Evolutionary conservation across 2,329 filamentous ascomycete genomes (phyloP).

Genomic region (Dothidotthia symphoricarpi): DNA sequence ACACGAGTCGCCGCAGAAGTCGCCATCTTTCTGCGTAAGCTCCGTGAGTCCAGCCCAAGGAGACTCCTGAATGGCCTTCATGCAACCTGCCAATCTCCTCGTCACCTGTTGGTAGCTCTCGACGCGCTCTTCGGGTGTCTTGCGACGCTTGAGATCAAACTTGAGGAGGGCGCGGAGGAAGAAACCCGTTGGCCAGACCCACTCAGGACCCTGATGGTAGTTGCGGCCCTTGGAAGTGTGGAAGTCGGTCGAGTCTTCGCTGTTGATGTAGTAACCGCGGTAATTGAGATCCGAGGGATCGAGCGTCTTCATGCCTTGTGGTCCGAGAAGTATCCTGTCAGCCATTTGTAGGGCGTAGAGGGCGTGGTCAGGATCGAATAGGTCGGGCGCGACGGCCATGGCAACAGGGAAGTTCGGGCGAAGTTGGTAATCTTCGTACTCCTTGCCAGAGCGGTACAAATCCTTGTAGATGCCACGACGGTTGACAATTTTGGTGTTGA

Average conservation of each 20-base stretch:
- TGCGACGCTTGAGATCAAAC: slow-evolving; percentile 77
- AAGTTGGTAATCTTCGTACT: slow-evolving; percentile 96
- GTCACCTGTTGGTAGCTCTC: slow-evolving; percentile 97
- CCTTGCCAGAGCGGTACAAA: slow-evolving; percentile 87
- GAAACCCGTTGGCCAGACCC: slow-evolving; percentile 96
- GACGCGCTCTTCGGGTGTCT: slow-evolving; percentile 64
- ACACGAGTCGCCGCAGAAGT: slow-evolving; percentile 83
- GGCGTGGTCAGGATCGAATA: slow-evolving; percentile 79
- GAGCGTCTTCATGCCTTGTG: slow-evolving; percentile 91
- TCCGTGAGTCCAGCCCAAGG: slow-evolving; percentile 90
- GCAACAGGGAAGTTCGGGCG: slow-evolving; percentile 92
- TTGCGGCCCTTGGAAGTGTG: slow-evolving; percentile 91
- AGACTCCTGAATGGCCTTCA: slow-evolving; percentile 75
- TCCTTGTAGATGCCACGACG: slow-evolving; percentile 98
- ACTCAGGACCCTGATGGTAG: slow-evolving; percentile 97
- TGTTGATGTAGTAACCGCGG: slow-evolving; percentile 90
- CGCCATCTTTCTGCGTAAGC: slow-evolving; percentile 86
- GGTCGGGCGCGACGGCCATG: slow-evolving; percentile 87
- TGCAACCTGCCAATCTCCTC: slow-evolving; percentile 75
- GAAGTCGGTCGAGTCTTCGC: slow-evolving; percentile 88
- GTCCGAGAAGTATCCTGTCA: slow-evolving; percentile 77
- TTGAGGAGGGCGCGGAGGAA: slow-evolving; percentile 88
- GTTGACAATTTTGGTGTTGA: slow-evolving; percentile 78
- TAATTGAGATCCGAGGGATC: slow-evolving; percentile 93
- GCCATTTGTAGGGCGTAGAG: slow-evolving; percentile 75